Conservation (phyloP, 2,329 filamentous ascomycete species). For the Shiraia sp. region DNA sequence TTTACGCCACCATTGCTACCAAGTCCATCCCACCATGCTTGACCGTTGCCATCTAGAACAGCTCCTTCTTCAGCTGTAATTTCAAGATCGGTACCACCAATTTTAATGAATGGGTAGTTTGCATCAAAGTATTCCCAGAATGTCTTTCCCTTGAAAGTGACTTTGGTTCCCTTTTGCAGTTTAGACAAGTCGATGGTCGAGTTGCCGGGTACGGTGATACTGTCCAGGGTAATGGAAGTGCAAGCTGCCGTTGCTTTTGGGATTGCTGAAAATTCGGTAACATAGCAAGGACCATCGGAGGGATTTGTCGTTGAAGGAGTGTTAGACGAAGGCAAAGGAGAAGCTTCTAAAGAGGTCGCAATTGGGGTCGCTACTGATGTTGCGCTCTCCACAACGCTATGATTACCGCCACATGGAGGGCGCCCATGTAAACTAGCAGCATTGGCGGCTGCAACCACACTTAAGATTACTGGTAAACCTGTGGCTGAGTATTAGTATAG, state of each 20-base stretch:
- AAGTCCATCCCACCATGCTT: conserved; percentile 32
- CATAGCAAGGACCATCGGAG: conserved; percentile 17
- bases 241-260: conserved; percentile 45
- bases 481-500: no score
- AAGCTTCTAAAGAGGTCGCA: no score
- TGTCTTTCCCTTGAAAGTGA: conserved; percentile 41
- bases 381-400: no score
- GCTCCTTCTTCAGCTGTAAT: conserved; percentile 47
- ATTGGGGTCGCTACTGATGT: not conserved
- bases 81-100: conserved; percentile 45
- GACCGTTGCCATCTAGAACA: conserved; percentile 25
- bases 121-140: conserved; percentile 39
- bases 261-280: conserved; percentile 23
- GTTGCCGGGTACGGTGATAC: conserved; percentile 45
- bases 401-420: no score
- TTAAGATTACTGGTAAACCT: no score
- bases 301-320: conserved; percentile 1
- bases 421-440: no score
- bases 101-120: conserved; percentile 38
- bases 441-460: no score
- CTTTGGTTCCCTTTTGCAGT: conserved; percentile 47
- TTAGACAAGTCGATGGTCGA: conserved; percentile 46
- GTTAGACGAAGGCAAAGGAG: not conserved
- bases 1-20: conserved; percentile 52
- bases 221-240: conserved; percentile 47